Conservation (phyloP, 1,284 basidiomycete genomes). For the Cutaneotrichosporon cavernicola region DNA sequence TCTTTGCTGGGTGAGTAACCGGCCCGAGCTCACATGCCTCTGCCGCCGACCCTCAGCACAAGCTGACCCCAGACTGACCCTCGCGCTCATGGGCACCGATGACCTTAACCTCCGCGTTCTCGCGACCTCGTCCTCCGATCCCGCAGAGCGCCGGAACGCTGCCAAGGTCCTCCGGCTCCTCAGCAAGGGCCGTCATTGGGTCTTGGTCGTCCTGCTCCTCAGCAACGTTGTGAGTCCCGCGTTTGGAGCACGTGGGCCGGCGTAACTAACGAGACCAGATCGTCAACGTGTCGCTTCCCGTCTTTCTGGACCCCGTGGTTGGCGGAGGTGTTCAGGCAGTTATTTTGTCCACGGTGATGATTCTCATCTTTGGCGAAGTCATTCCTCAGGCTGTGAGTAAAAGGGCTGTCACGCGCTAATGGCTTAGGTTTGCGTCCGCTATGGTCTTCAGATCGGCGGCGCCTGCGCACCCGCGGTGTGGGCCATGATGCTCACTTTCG, state of each 20-base stretch:
- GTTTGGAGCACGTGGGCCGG: neutral
- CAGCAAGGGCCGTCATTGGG: slow-evolving; percentile 84
- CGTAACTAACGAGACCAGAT: slow-evolving; percentile 56
- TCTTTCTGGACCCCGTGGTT: slow-evolving; percentile 82
- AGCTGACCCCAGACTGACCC: slow-evolving; percentile 60
- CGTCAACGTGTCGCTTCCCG: slow-evolving; percentile 84
- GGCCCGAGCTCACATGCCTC: neutral
- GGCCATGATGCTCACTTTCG: slow-evolving; percentile 66
- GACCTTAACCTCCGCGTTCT: slow-evolving; percentile 87
- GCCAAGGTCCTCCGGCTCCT: slow-evolving; percentile 75
- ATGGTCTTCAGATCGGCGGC: slow-evolving; percentile 87
- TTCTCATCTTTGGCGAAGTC: slow-evolving; percentile 72
- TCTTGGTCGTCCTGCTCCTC: slow-evolving; percentile 80
- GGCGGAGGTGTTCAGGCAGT: slow-evolving; percentile 81
- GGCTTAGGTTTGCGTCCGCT: slow-evolving; percentile 76
- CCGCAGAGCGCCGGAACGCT: slow-evolving; percentile 66
- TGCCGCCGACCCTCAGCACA: neutral
- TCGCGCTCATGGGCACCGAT: slow-evolving; percentile 93
- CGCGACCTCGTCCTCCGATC: slow-evolving; percentile 72
- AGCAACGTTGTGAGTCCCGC: slow-evolving; percentile 71
- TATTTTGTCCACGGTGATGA: slow-evolving; percentile 76
- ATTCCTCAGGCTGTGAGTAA: slow-evolving; percentile 65
- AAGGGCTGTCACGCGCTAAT: neutral
- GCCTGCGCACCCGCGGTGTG: slow-evolving; percentile 79
- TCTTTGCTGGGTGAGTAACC: slow-evolving; percentile 73